Percentiles rank a stretch among this genome's conserved stretches.
Evolutionary conservation across 495 filamentous ascomycete species (phyloP).

Genomic region (Viridothelium virens): DNA sequence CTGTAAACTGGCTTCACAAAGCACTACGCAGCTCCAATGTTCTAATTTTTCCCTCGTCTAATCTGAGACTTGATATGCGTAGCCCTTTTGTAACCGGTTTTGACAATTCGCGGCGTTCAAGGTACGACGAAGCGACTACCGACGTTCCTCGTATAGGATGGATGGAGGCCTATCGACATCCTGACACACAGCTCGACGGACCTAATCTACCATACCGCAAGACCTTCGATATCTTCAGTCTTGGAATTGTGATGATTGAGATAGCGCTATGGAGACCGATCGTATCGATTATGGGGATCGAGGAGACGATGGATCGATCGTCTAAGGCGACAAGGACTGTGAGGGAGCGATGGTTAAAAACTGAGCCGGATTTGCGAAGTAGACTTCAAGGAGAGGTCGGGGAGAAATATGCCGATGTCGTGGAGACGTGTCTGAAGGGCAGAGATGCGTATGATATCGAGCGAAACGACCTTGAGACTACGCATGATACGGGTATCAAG

Average conservation of each 20-base stretch:
- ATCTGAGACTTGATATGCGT: slow-evolving; percentile 25
- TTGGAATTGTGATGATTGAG: slow-evolving; percentile 45
- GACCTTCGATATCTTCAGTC: slow-evolving; percentile 44
- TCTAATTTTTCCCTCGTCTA: slow-evolving; percentile 41
- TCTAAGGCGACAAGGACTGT: background rate
- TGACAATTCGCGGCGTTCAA: slow-evolving; percentile 46
- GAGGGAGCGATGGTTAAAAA: background rate
- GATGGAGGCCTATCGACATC: slow-evolving; percentile 47
- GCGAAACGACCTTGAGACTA: background rate
- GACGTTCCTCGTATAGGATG: slow-evolving; percentile 31
- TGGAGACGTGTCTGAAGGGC: slow-evolving; percentile 1
- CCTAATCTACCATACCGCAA: slow-evolving; percentile 39
- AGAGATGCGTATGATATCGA: background rate
- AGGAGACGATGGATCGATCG: background rate
- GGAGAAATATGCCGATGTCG: background rate
- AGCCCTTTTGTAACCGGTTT: slow-evolving; percentile 46
- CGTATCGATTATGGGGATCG: slow-evolving; percentile 37
- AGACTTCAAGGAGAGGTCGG: background rate
- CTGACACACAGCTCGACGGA: slow-evolving; percentile 35
- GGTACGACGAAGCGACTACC: slow-evolving; percentile 42
- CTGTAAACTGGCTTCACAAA: slow-evolving; percentile 53
- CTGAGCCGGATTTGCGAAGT: background rate
- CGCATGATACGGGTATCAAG: background rate
- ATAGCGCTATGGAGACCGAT: slow-evolving; percentile 46
- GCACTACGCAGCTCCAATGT: slow-evolving; percentile 46